Conservation (phyloP, 2,329 filamentous ascomycete genomes). For the Claviceps sp. region DNA sequence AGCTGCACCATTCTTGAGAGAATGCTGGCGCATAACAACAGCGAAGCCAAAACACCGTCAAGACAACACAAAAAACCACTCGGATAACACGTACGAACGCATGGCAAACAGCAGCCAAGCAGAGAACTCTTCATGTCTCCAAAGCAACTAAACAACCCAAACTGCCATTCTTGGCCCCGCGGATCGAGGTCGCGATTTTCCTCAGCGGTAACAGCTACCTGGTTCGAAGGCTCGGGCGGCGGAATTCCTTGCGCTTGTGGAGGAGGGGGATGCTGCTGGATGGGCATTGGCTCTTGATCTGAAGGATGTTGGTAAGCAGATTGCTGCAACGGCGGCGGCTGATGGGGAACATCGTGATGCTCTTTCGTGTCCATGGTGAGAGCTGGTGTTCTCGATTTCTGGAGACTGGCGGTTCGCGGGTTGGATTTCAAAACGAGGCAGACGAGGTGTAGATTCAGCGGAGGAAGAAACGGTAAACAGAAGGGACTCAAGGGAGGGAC, state of each 20-base stretch:
- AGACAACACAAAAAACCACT: background rate
- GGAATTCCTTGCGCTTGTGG: background rate
- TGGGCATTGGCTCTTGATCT: background rate
- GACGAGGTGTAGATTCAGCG: background rate
- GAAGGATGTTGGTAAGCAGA: background rate
- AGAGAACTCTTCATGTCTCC: conserved; percentile 24
- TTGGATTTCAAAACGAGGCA: background rate
- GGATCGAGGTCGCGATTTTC: conserved; percentile 4
- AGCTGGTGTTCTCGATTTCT: too few relatives aligned
- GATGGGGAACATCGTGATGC: background rate
- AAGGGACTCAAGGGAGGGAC: too few relatives aligned
- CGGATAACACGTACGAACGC: conserved; percentile 24
- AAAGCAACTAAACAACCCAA: conserved; percentile 25
- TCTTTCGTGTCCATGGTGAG: background rate
- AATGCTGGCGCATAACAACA: too few relatives aligned
- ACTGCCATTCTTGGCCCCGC: conserved; percentile 23
- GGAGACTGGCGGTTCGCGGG: background rate
- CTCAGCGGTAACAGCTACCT: background rate
- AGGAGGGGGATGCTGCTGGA: background rate
- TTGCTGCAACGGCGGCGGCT: background rate
- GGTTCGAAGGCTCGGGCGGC: background rate
- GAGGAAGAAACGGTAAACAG: too few relatives aligned
- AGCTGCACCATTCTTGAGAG: too few relatives aligned
- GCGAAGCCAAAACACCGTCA: background rate
- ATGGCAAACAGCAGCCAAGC: conserved; percentile 27